Evolutionary conservation across 1,139 yeast species (phyloP).

Genomic region (Sugiyamaella neomexicana): DNA sequence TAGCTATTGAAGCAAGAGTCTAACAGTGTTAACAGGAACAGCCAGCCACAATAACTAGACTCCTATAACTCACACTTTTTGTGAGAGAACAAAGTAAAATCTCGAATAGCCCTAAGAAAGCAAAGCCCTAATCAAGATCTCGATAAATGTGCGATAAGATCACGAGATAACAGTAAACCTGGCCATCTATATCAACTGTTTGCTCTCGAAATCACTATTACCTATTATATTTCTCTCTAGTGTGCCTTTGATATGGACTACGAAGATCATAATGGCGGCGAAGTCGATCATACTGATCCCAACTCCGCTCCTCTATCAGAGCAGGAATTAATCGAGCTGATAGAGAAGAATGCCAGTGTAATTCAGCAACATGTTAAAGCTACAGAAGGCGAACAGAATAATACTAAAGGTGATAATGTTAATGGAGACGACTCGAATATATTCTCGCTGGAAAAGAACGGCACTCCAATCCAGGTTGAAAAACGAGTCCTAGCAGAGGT

Average conservation of each 20-base stretch:
- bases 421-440: not conserved
- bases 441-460: not conserved
- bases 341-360: conserved; percentile 18
- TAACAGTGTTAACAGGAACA: too few relatives aligned
- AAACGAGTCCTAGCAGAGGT: not conserved
- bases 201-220: not conserved
- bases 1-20: too few relatives aligned
- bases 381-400: not conserved
- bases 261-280: conserved; percentile 7
- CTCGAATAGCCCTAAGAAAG: conserved; percentile 16
- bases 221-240: not conserved
- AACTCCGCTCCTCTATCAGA: conserved; percentile 16
- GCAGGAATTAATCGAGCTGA: conserved; percentile 17
- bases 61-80: not conserved
- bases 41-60: too few relatives aligned
- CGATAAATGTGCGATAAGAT: conserved; percentile 5
- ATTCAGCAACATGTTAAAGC: conserved; percentile 12
- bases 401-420: not conserved
- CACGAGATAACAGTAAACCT: not conserved
- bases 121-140: conserved; percentile 14
- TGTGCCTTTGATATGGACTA: conserved; percentile 8
- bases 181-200: not conserved
- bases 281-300: conserved; percentile 4
- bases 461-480: not conserved
- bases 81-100: not conserved